phyloP scores from a whole-genome alignment of 345 rosid species.

The Eucalyptus marginata region DNA sequence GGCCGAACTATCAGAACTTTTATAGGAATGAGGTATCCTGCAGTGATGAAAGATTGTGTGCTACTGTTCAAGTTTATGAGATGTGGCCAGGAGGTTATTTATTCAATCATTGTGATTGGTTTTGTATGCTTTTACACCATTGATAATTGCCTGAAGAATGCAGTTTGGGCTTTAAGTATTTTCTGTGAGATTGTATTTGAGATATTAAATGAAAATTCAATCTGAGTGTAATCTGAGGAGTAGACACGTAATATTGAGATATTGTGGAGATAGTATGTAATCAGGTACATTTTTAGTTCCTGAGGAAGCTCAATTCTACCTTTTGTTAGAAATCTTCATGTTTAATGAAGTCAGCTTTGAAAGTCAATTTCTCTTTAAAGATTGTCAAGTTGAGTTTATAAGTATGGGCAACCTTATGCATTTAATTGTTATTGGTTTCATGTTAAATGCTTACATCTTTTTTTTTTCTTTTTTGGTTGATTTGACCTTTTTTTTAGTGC shows the following conservation, averaged over 20 bases:
- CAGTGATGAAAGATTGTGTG: not conserved
- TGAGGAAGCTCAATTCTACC: not conserved
- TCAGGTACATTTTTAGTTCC: not conserved
- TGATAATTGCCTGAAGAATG: not conserved
- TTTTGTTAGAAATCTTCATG: not conserved
- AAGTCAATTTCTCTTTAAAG: not conserved
- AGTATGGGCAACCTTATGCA: not conserved
- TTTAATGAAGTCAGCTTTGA: not conserved
- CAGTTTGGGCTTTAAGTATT: not conserved
- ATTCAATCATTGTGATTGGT: not conserved
- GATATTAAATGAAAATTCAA: not conserved
- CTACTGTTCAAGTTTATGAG: not conserved
- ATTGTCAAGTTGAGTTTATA: not conserved
- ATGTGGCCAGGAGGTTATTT: not conserved
- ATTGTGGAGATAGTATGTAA: not conserved
- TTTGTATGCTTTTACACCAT: not conserved
- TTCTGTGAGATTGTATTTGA: not conserved
- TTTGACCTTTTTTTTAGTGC: constrained; percentile 27
- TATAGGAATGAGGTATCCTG: not conserved
- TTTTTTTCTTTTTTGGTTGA: not conserved
- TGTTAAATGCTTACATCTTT: not conserved
- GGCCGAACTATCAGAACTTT: not conserved
- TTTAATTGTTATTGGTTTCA: not conserved
- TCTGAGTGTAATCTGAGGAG: not conserved
- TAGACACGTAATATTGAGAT: not conserved